phyloP scores from a whole-genome alignment of 1,139 yeast species.

The Lizanozyma gosingica region DNA sequence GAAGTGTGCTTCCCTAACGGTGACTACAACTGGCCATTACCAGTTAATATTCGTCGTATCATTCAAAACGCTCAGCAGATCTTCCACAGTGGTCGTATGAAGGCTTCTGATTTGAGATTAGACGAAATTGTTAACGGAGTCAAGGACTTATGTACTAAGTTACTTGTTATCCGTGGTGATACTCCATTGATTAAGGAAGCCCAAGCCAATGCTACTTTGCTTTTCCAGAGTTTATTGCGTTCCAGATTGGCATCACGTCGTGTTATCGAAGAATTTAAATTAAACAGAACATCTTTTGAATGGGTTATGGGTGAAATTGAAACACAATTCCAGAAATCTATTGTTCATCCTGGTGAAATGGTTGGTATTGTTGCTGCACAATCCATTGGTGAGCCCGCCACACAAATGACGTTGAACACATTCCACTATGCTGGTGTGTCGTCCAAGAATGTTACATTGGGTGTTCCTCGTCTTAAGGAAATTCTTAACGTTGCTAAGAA shows the following conservation, averaged over 20 bases:
- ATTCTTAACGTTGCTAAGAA: conserved; percentile 97
- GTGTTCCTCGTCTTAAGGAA: conserved; percentile 99
- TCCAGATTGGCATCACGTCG: conserved; percentile 89
- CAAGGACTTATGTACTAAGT: conserved; percentile 53
- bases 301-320: conserved; percentile 96
- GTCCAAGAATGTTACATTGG: conserved; percentile 95
- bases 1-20: conserved; percentile 80
- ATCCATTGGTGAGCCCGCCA: conserved; percentile 99
- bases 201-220: conserved; percentile 81
- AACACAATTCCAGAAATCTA: conserved; percentile 83
- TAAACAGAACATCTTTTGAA: conserved; percentile 80
- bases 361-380: conserved; percentile 99
- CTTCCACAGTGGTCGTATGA: conserved; percentile 85
- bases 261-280: conserved; percentile 81
- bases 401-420: conserved; percentile 98
- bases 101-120: conserved; percentile 83
- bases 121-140: conserved; percentile 74
- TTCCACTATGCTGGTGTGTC: conserved; percentile 99
- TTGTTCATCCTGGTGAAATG: conserved; percentile 99
- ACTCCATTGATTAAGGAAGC: conserved; percentile 72
- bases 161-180: conserved; percentile 78
- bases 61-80: conserved; percentile 96
- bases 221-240: conserved; percentile 86
- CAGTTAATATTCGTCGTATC: conserved; percentile 94
- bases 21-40: conserved; percentile 95